Conservation (phyloP, 106 monocot species). For the Phalaenopsis aphrodite region DNA sequence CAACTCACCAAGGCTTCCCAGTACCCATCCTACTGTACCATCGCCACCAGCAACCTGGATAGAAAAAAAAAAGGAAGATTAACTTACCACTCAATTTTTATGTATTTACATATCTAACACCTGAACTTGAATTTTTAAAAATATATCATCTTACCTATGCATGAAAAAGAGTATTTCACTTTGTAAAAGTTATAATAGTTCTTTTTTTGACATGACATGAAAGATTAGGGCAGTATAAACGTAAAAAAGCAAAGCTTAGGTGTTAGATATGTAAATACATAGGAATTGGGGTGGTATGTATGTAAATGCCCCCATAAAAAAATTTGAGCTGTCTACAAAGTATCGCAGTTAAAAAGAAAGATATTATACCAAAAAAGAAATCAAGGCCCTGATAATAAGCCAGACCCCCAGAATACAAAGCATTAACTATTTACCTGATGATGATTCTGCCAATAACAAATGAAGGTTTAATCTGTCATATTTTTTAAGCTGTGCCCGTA, state of each 20-base stretch:
- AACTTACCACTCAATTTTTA: no score
- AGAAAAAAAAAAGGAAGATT: not conserved
- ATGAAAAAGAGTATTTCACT: no score
- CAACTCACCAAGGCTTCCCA: constrained; percentile 78
- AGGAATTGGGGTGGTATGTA: no score
- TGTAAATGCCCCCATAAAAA: not conserved
- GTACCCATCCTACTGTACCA: constrained; percentile 96
- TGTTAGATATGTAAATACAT: no score
- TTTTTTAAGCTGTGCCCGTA: not conserved
- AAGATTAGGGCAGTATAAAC: no score
- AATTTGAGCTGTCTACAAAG: not conserved
- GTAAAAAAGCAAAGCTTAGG: no score
- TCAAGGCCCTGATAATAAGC: not conserved
- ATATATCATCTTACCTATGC: no score
- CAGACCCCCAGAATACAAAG: not conserved
- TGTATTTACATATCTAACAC: no score
- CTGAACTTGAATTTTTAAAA: no score
- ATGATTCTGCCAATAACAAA: not conserved
- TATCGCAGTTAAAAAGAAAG: not conserved
- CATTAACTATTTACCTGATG: not conserved
- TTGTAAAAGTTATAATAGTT: no score
- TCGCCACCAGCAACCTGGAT: constrained; percentile 97
- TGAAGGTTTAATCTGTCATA: not conserved
- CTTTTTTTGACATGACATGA: no score
- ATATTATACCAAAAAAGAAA: not conserved